Conservation (phyloP, 371 early-diverging fungal species). For the Actinomortierella wolfii region DNA sequence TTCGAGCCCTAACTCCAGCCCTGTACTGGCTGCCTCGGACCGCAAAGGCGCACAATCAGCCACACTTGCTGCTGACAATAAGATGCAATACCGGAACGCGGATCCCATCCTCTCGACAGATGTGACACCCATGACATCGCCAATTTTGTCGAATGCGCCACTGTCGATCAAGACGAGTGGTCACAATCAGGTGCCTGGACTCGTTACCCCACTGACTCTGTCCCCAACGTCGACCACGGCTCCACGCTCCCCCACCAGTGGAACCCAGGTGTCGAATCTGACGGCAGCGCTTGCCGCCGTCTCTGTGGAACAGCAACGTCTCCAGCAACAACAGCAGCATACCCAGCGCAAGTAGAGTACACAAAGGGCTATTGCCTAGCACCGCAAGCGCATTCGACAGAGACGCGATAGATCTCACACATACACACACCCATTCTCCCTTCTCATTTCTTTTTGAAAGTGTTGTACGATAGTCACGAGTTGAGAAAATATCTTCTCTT, state of each 20-base stretch:
- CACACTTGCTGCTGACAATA: neutral
- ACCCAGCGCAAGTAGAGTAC: conserved; percentile 3
- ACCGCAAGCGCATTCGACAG: too few relatives aligned
- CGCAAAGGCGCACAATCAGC: neutral
- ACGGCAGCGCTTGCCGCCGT: conserved; percentile 42
- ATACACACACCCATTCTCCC: too few relatives aligned
- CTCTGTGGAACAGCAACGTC: conserved; percentile 40
- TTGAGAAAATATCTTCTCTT: too few relatives aligned
- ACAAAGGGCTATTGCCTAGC: too few relatives aligned
- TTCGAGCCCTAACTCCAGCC: conserved; percentile 29
- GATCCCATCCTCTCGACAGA: conserved; percentile 23
- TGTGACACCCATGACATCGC: conserved; percentile 44
- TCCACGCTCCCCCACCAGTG: conserved; percentile 20
- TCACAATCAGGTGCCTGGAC: conserved; percentile 6
- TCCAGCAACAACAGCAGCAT: conserved; percentile 22
- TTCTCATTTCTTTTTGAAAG: too few relatives aligned
- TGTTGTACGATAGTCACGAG: too few relatives aligned
- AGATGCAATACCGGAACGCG: neutral
- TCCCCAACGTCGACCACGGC: conserved; percentile 30
- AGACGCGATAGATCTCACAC: too few relatives aligned
- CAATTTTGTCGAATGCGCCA: conserved; percentile 29
- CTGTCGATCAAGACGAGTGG: conserved; percentile 27
- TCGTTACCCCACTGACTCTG: conserved; percentile 27
- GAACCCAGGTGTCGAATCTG: conserved; percentile 32
- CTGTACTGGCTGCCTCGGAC: conserved; percentile 1